Base-by-base conservation (phyloP, 208 protist species). In the Acanthamoeba castellanii region DNA sequence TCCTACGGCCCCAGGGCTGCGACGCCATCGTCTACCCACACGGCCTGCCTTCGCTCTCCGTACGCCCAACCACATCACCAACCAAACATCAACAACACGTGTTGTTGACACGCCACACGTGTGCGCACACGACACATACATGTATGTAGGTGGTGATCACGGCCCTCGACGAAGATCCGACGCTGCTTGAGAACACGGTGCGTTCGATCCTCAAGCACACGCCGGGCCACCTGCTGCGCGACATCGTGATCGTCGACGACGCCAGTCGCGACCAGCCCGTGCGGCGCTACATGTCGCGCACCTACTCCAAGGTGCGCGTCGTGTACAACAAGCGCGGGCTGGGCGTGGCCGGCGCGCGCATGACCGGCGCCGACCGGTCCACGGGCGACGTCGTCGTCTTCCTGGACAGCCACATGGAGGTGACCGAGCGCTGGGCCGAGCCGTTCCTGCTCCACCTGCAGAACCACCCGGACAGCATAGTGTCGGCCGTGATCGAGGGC, bases 211-310 rank as follows among this genome's bases (percentile, higher is more conserved):
- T 85, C 76, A 85, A 59, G 76, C 76, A 85, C 45, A 85, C 76
- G 45, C 76, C 76, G 4, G 42, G 45, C 76, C 76, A 85, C 47
- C 76, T 85, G 13, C 76, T 85, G 76, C 76, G 45, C n/a, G 76
- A 85, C 76, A 85, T 85, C 76, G 47, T 57, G 37, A 85, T 85
- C 42, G 76, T 85, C 1, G 76, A 85, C 47, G 76, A 85, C 22
- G 76, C 76, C 76, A 85, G 76, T 30, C 76, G 76, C 34, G 76
- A 85, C 47, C 76, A 85, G 45, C 76, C 76, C 45, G 76, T 85
- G 45, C 34, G 76, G 16, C 76, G 76, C 34, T 85, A 85, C 47
- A 85, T 85, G 76, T n/a, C 76, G 42, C 76, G 76, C 47, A 85
- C 76, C 76, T 85, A 85, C 76, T 59, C 34, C 76, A 85, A 85